Percentiles rank a stretch among this genome's conserved stretches.
These are phyloP conservation scores for Hanseniaspora valbyensis DNA, from an alignment of 805 yeast genomes.

Conservation along the genomic window DNA sequence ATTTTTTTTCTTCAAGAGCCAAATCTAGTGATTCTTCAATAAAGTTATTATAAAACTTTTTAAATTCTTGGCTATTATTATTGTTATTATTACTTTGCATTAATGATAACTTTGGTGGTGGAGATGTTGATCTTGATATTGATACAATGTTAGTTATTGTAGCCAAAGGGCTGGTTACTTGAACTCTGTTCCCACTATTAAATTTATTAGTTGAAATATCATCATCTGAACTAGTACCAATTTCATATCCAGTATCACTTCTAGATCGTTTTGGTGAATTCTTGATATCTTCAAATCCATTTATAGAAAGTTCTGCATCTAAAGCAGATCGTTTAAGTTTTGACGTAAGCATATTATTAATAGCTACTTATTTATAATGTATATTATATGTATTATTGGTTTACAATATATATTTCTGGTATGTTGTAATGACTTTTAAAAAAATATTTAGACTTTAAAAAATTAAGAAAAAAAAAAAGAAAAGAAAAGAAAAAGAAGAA, in stretches of 20 bases:
- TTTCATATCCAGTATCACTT: conserved; percentile 4
- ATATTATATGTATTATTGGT: not conserved
- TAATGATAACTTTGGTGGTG: conserved; percentile 2
- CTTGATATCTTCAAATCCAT: conserved; percentile 1
- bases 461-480: too few relatives aligned
- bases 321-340: conserved; percentile 12
- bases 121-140: conserved; percentile 11
- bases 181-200: not conserved
- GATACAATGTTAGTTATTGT: conserved; percentile 1
- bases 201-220: not conserved
- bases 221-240: conserved; percentile 7
- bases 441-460: too few relatives aligned
- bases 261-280: conserved; percentile 9
- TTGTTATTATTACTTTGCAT: conserved; percentile 1
- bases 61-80: not conserved
- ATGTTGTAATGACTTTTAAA: too few relatives aligned
- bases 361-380: not conserved
- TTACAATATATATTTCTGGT: not conserved
- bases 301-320: conserved; percentile 11
- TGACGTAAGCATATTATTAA: conserved; percentile 1
- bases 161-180: conserved; percentile 10
- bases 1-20: conserved; percentile 7
- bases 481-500: not conserved
- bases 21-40: conserved; percentile 1
- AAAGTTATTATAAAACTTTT: conserved; percentile 8